phyloP scores from a whole-genome alignment of 306 rosid species.

The Sphenostylis stenocarpa region DNA sequence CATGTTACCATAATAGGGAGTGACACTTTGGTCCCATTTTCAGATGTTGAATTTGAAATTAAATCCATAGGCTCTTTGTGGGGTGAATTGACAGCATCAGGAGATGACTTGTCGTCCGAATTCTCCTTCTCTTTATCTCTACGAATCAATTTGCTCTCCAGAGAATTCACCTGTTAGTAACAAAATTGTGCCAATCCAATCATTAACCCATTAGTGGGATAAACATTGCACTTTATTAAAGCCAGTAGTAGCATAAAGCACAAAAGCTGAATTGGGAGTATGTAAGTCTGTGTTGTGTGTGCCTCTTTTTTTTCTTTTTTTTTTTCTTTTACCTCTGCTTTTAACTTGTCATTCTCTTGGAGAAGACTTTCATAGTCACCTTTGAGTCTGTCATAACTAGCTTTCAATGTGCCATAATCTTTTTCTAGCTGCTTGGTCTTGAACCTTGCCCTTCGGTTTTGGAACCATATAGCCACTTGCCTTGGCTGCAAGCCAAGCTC shows the following conservation, averaged over 20 bases:
- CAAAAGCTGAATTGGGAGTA: slow-evolving; percentile 19
- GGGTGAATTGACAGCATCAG: slow-evolving; percentile 44
- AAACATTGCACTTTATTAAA: slow-evolving; percentile 34
- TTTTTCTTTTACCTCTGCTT: slow-evolving; percentile 53
- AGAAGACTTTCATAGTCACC: slow-evolving; percentile 62
- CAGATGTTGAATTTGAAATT: slow-evolving; percentile 43
- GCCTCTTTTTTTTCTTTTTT: neutral
- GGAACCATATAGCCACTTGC: slow-evolving; percentile 97
- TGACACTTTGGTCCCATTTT: slow-evolving; percentile 40
- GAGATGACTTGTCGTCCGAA: slow-evolving; percentile 42
- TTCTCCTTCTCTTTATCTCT: slow-evolving; percentile 51
- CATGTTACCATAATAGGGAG: slow-evolving; percentile 45
- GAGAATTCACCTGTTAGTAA: slow-evolving; percentile 55
- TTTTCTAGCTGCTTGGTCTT: slow-evolving; percentile 81
- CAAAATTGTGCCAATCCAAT: slow-evolving; percentile 20
- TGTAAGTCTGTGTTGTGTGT: neutral
- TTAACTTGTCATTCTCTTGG: slow-evolving; percentile 54
- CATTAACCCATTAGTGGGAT: slow-evolving; percentile 36
- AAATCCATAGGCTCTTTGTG: slow-evolving; percentile 38
- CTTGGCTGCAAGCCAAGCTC: slow-evolving; percentile 89
- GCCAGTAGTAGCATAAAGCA: slow-evolving; percentile 25
- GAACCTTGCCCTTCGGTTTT: slow-evolving; percentile 79
- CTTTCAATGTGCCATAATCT: slow-evolving; percentile 66
- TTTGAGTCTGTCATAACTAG: slow-evolving; percentile 61
- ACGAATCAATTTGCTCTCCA: slow-evolving; percentile 47